Evolutionary conservation across 2,329 filamentous ascomycete genomes (phyloP).

Genomic region (Aspergillus tamarii): DNA sequence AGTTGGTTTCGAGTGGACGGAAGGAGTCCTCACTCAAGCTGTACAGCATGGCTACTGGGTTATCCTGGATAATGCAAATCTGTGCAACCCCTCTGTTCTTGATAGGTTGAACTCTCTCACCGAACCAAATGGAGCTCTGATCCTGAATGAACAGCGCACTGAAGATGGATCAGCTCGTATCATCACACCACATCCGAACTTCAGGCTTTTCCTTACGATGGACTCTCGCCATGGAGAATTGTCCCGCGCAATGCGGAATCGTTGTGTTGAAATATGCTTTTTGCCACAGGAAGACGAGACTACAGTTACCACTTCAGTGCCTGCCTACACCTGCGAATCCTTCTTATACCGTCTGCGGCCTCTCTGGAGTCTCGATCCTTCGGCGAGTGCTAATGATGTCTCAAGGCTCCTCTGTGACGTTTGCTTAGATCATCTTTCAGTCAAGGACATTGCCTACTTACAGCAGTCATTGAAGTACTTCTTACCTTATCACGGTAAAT

Average conservation of each 20-base stretch:
- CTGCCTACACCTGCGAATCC: slow-evolving; percentile 44
- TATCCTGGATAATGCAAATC: slow-evolving; percentile 93
- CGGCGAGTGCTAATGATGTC: slow-evolving; percentile 14
- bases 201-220: slow-evolving; percentile 91
- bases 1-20: slow-evolving; percentile 92
- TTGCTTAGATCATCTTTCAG: slow-evolving; percentile 42
- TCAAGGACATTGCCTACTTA: slow-evolving; percentile 37
- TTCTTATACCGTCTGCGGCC: slow-evolving; percentile 44
- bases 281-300: slow-evolving; percentile 45
- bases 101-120: slow-evolving; percentile 93
- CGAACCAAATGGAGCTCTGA: slow-evolving; percentile 83
- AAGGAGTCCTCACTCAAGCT: slow-evolving; percentile 87
- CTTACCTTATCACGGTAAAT: slow-evolving; percentile 20
- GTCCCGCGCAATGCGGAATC: slow-evolving; percentile 94
- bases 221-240: slow-evolving; percentile 91
- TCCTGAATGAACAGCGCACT: slow-evolving; percentile 90
- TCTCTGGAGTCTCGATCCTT: slow-evolving; percentile 31
- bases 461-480: slow-evolving; percentile 32
- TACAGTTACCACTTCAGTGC: slow-evolving; percentile 22
- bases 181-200: slow-evolving; percentile 80
- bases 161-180: slow-evolving; percentile 78
- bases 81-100: slow-evolving; percentile 92
- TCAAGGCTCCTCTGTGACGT: slow-evolving; percentile 31
- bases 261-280: slow-evolving; percentile 87
- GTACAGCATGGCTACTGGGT: slow-evolving; percentile 87